Conservation (phyloP, 2,329 filamentous ascomycete species). For the Aspergillus viridinutans region DNA sequence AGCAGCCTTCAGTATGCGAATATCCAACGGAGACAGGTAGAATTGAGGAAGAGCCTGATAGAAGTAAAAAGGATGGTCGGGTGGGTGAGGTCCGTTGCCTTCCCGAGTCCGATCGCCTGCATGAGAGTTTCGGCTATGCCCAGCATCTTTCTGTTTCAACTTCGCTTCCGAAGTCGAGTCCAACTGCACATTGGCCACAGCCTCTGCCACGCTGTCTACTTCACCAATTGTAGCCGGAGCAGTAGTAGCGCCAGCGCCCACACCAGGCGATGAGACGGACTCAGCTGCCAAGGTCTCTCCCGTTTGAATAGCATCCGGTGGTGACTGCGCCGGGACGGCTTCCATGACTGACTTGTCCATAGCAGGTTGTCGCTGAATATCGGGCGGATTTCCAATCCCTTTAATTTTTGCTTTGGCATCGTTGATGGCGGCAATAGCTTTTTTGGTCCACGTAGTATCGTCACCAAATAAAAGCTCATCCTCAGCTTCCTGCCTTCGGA, state of each 20-base stretch:
- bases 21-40: constrained; percentile 85
- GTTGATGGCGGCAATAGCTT: constrained; percentile 70
- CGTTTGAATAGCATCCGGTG: constrained; percentile 43
- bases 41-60: constrained; percentile 84
- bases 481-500: constrained; percentile 74
- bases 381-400: constrained; percentile 63
- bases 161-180: constrained; percentile 13
- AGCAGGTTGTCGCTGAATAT: constrained; percentile 47
- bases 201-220: constrained; percentile 20
- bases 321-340: constrained; percentile 48
- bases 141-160: constrained; percentile 22
- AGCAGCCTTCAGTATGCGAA: constrained; percentile 83
- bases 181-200: constrained; percentile 21
- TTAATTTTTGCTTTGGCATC: constrained; percentile 71
- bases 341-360: constrained; percentile 47
- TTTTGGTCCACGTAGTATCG: constrained; percentile 87
- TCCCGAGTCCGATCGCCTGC: constrained; percentile 20
- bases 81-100: constrained; percentile 41
- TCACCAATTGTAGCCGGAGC: constrained; percentile 15
- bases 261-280: constrained; percentile 11
- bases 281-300: constrained; percentile 36
- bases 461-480: constrained; percentile 91
- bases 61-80: constrained; percentile 68
- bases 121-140: constrained; percentile 1
- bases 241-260: constrained; percentile 4